phyloP scores from a whole-genome alignment of 2,329 filamentous ascomycete genomes.

The Xylariaceae sp. region DNA sequence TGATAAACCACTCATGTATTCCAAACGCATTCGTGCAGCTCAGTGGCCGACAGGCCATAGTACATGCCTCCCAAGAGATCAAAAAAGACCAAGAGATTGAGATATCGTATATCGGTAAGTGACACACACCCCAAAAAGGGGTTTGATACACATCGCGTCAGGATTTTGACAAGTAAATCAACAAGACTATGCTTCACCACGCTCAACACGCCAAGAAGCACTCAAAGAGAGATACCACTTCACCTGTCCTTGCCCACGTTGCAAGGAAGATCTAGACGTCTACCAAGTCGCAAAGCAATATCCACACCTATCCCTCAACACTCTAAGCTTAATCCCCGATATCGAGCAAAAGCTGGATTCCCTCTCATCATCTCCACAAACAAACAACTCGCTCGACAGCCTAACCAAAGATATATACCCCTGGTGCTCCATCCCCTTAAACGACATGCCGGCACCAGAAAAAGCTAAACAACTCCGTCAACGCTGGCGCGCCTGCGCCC shows the following conservation, averaged over 20 bases:
- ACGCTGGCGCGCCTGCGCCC: slow-evolving; percentile 38
- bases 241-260: slow-evolving; percentile 49
- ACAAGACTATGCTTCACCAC: slow-evolving; percentile 48
- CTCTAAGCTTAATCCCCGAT: slow-evolving; percentile 44
- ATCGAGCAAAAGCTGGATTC: slow-evolving; percentile 31
- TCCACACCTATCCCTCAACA: slow-evolving; percentile 43
- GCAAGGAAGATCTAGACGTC: slow-evolving; percentile 49
- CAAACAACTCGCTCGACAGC: slow-evolving; percentile 18
- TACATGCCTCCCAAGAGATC: slow-evolving; percentile 51
- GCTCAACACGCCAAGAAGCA: slow-evolving; percentile 39
- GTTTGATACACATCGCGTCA: not conserved
- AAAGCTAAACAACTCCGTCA: slow-evolving; percentile 29
- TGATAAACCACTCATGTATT: slow-evolving; percentile 62
- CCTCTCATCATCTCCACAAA: slow-evolving; percentile 30
- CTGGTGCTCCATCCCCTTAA: slow-evolving; percentile 22
- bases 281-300: slow-evolving; percentile 50
- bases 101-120: slow-evolving; percentile 60
- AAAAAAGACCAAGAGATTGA: slow-evolving; percentile 54
- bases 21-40: slow-evolving; percentile 61
- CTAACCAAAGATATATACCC: slow-evolving; percentile 33
- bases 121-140: not conserved
- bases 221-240: slow-evolving; percentile 51
- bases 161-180: slow-evolving; percentile 6
- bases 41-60: slow-evolving; percentile 46
- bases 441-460: slow-evolving; percentile 3